Evolutionary conservation across 1,284 basidiomycete species (phyloP).

Genomic region (Ustilago esculenta): DNA sequence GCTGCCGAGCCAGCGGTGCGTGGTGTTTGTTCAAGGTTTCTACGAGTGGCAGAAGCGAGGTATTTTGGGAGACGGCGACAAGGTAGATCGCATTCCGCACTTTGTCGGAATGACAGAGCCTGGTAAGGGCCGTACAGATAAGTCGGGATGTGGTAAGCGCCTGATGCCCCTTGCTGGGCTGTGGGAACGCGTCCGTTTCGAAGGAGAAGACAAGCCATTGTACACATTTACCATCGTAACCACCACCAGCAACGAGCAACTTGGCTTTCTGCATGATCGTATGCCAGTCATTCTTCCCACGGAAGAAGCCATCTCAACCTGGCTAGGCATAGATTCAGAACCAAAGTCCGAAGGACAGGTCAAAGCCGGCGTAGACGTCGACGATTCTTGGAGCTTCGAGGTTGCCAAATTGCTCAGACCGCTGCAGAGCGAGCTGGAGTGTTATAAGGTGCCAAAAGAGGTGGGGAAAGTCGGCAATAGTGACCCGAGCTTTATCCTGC

Average conservation of each 20-base stretch:
- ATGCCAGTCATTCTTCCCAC: constrained; percentile 86
- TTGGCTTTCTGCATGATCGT: constrained; percentile 76
- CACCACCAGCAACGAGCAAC: constrained; percentile 70
- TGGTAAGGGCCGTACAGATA: constrained; percentile 73
- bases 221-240: constrained; percentile 92
- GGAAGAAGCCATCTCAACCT: constrained; percentile 74
- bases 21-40: constrained; percentile 64
- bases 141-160: constrained; percentile 73
- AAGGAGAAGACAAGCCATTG: constrained; percentile 73
- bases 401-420: constrained; percentile 77
- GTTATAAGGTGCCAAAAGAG: constrained; percentile 89
- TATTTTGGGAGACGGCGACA: constrained; percentile 12
- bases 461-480: constrained; percentile 89
- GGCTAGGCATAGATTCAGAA: constrained; percentile 76
- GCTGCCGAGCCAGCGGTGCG: constrained; percentile 51
- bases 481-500: constrained; percentile 82
- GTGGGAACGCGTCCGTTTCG: constrained; percentile 76
- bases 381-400: constrained; percentile 68
- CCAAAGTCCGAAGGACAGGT: constrained; percentile 11
- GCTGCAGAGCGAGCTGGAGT: constrained; percentile 73
- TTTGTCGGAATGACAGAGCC: constrained; percentile 82
- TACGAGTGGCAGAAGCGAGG: constrained; percentile 58
- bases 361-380: constrained; percentile 21
- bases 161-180: constrained; percentile 88
- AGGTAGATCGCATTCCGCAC: constrained; percentile 68